Conservation (phyloP, 495 filamentous ascomycete species). For the Elasticomyces elasticus region DNA sequence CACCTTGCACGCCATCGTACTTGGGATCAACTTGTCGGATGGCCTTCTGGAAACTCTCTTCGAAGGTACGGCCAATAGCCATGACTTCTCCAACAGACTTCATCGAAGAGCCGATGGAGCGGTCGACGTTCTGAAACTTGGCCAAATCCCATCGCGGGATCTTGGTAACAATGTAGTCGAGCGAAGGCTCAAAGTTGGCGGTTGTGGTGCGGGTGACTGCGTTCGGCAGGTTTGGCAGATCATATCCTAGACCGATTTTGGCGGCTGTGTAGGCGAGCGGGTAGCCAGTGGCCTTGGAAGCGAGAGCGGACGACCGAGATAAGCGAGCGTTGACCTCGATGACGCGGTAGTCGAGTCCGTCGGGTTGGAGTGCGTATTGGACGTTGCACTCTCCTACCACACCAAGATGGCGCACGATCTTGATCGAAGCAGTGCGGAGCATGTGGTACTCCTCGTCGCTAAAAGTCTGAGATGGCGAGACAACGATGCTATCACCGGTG, state of each 20-base stretch:
- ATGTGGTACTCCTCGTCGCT: constrained; percentile 99
- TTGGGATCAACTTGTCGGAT: constrained; percentile 90
- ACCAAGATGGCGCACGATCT: constrained; percentile 92
- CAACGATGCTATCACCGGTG: constrained; percentile 96
- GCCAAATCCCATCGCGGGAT: constrained; percentile 94
- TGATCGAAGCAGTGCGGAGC: constrained; percentile 96
- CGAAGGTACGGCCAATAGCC: constrained; percentile 96
- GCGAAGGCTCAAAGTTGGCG: constrained; percentile 93
- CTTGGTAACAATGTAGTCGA: constrained; percentile 97
- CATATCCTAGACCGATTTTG: constrained; percentile 93
- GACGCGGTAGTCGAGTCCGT: constrained; percentile 94
- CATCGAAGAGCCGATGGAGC: constrained; percentile 92
- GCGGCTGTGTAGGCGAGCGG: constrained; percentile 89
- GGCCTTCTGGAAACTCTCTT: constrained; percentile 98
- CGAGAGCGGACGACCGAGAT: constrained; percentile 86
- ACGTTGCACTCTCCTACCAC: constrained; percentile 99
- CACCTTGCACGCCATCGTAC: constrained; percentile 89
- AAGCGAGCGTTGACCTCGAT: constrained; percentile 98
- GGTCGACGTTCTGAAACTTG: constrained; percentile 98
- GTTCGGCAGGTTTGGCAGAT: constrained; percentile 87
- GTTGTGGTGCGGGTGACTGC: constrained; percentile 97
- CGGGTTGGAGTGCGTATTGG: constrained; percentile 94
- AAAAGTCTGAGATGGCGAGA: constrained; percentile 91
- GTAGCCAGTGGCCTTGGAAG: constrained; percentile 95
- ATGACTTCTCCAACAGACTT: constrained; percentile 98